Evolutionary conservation across 2,329 filamentous ascomycete species (phyloP), one percentile per base, ranked within the genome.

Genomic region (Chrysoporthe austroafricana): DNA sequence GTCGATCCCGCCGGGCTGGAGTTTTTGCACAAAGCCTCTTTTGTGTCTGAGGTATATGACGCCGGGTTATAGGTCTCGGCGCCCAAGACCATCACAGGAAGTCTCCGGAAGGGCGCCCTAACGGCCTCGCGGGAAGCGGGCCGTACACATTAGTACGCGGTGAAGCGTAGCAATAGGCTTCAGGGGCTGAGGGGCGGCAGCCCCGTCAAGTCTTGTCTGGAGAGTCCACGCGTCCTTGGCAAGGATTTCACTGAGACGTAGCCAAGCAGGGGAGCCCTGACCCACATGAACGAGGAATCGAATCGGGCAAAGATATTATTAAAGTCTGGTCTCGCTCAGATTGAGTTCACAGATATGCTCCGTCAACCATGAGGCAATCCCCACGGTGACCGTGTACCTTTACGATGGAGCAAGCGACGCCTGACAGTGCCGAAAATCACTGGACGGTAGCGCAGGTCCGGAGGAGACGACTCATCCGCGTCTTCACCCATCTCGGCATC

Each of bases 361-460:
- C 11, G 8, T 3, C 39, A 13, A 60, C n/a, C n/a, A 60, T 60
- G 57, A 60, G 57, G n/a, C 36, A 16, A 7, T 44, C 57, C 16
- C 11, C 2, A 9, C 16, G 21, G 34, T 36, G 32, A 26, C 16
- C 48, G 48, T n/a, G 34, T 36, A 16, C 36, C 14, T 36, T 42
- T 48, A 57, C 21, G 16, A 63, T 63, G 62, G 62, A 63, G 52
- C 36, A 50, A 26, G 46, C 32, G 34, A 6, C 14, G 16, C 32
- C 62, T 36, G 46, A 48, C 26, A 42, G 39, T 34, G 58, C 43
- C 39, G 61, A 43, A n/a, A 7, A 26, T 43, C 46, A 11, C 36
- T 36, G 34, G 36, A 64, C 63, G n/a, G 52, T 58, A n/a, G 43
- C 42, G 13, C 54, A 64, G 43, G 18, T 58, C 42, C 63, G 63